Base-by-base conservation (phyloP, 2,329 filamentous ascomycete species). In the Colletotrichum viniferum region DNA sequence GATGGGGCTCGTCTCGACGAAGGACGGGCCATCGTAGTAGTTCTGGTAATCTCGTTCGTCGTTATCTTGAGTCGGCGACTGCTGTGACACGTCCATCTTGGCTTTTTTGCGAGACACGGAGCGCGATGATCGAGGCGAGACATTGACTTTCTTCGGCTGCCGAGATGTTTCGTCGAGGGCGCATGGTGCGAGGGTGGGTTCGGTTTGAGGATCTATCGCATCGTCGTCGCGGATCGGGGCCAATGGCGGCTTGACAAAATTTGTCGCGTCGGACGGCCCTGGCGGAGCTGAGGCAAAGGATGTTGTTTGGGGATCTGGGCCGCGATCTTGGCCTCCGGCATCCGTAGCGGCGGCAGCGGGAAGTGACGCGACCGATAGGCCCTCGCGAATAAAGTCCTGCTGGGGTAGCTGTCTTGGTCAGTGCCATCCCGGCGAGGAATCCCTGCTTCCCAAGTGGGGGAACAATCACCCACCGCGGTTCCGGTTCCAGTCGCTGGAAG, bases 61-160 rank as follows among this genome's bases (percentile, higher is more conserved):
- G 77, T 92, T 92, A 73, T 86, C 84, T 81, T 92, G 90, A 2
- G 90, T 92, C 2, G 88, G 88, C 12, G 89, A 90, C 71, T 88
- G 86, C 55, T 89, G 87, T 13, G 88, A 89, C n/a, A 81, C 83
- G 36, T 88, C 85, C 83, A 86, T 88, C 67, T 83, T 87, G 73
- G 77, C 76, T 69, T 64, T 63, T 36, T 70, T 69, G 70, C 55
- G 32, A 52, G 61, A 48, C 28, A 32, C 26, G 24, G 21, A 21
- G 73, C 36, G 18, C 43, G 62, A 63, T 6, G 78, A 72, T 52
- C 76, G 65, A 67, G 77, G 73, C 76, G 77, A 26, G 68, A 34
- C 68, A 43, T 64, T 74, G 43, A 55, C 63, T 69, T 76, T 69
- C 70, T 69, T 34, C 48, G 26, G 36, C 43, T 32, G 60, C 28